Evolutionary conservation across 176 grass and related monocot genomes (phyloP), one percentile per base, ranked within the genome.

Genomic region (Cocos nucifera): DNA sequence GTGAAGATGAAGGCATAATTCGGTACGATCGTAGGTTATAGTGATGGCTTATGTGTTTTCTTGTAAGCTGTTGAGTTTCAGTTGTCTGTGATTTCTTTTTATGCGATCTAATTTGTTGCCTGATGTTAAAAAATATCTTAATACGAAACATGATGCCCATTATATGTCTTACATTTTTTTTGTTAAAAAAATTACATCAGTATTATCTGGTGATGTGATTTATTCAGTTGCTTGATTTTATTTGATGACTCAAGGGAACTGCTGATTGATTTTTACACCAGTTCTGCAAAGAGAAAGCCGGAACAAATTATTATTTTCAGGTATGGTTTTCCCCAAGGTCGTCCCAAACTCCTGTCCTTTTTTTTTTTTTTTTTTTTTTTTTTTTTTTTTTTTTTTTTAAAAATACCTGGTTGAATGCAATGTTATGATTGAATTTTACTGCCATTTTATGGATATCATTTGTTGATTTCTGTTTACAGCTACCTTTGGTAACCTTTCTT

Each of bases 221-320:
- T 44, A 44, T 44, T 44, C 35, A 0, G 0, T 44, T 44, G 9
- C 35, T 44, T 44, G 35, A 44, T 44, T 44, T 44, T 10, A 44
- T 44, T 44, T 44, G 35, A 44, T 44, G 12, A 29, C 49, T 69
- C 61, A 53, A 97, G 92, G 62, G 87, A 97, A 24, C 65, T 84
- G 23, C 44, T 97, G 6, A 3, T 97, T 22, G 92, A 97, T 58
- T 97, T 91, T 65, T 97, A 88, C 62, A 80, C 66, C 17, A 91
- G 87, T 71, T 91, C 84, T 35, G 81, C 72, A 26, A 97, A 97
- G 16, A 73, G 81, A 19, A 97, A 91, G 17, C 92, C 87, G 6
- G 87, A 91, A 3, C 84, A 97, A 24, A 58, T 91, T 16, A 80
- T 97, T 15, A 91, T 97, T 22, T 97, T 97, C 49, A 83, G 84